These are phyloP conservation scores for Aspergillus sp. DNA, from an alignment of 2,329 filamentous ascomycete species.

Conservation along the genomic window DNA sequence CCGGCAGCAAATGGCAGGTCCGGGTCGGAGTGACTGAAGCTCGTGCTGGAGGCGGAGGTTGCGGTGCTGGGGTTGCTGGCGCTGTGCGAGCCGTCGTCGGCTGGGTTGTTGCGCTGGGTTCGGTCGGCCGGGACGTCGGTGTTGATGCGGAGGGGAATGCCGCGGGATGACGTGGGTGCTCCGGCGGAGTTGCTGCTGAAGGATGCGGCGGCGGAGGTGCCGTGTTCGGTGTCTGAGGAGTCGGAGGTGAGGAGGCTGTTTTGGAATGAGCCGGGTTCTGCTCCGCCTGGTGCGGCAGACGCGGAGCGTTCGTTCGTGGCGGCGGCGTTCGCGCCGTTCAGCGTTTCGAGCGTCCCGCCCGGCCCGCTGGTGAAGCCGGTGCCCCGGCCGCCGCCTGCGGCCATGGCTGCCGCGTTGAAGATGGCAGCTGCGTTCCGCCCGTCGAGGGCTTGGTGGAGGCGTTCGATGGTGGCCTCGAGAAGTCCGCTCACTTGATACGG, in stretches of 20 bases:
- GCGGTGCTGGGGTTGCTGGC: slow-evolving; percentile 29
- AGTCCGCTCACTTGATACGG: slow-evolving; percentile 91
- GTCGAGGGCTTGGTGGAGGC: slow-evolving; percentile 79
- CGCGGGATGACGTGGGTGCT: slow-evolving; percentile 19
- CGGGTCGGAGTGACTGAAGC: slow-evolving; percentile 30
- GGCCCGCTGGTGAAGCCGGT: slow-evolving; percentile 58
- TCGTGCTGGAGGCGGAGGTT: slow-evolving; percentile 30
- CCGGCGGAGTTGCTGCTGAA: slow-evolving; percentile 19
- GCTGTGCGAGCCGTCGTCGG: slow-evolving; percentile 30
- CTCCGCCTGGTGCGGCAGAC: slow-evolving; percentile 11
- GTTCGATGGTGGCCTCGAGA: slow-evolving; percentile 83
- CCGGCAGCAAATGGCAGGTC: slow-evolving; percentile 21
- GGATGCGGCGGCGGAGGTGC: slow-evolving; percentile 16
- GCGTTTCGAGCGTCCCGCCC: slow-evolving; percentile 34
- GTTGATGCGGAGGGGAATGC: slow-evolving; percentile 32
- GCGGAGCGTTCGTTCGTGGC: too few relatives aligned
- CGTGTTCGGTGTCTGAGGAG: slow-evolving; percentile 33
- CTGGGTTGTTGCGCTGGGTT: slow-evolving; percentile 10
- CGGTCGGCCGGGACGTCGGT: slow-evolving; percentile 24
- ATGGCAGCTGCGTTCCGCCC: slow-evolving; percentile 91
- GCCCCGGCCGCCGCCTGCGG: slow-evolving; percentile 80
- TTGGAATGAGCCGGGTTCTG: slow-evolving; percentile 14
- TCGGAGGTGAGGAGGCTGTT: slow-evolving; percentile 26
- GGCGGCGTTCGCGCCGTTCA: slow-evolving; percentile 26
- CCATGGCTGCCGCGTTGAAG: slow-evolving; percentile 98